These are phyloP conservation scores for Ganoderma leucocontextum DNA, from an alignment of 1,284 basidiomycete genomes.

Conservation along the genomic window DNA sequence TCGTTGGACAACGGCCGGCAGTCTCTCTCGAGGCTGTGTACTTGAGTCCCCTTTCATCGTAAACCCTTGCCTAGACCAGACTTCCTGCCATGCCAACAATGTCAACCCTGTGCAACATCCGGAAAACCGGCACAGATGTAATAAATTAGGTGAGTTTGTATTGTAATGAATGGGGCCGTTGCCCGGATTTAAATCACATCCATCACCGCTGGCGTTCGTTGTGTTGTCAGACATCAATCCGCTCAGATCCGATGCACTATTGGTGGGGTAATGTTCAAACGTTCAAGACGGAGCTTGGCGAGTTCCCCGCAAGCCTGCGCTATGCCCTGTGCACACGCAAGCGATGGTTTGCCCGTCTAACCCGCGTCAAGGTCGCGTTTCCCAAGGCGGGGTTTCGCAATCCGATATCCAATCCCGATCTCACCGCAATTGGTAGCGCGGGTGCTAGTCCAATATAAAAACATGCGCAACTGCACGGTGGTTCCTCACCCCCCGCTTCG, in stretches of 20 bases:
- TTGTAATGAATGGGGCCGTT: not conserved
- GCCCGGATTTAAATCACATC: not conserved
- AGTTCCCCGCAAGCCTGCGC: not conserved
- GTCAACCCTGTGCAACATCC: not conserved
- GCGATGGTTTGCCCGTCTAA: not conserved
- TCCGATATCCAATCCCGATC: not conserved
- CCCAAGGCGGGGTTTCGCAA: not conserved
- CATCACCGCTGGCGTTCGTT: not conserved
- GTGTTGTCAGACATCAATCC: not conserved
- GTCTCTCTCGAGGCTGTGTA: not conserved
- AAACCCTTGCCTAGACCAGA: not conserved
- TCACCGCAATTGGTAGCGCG: not conserved
- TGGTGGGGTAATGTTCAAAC: not conserved
- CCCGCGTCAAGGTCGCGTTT: not conserved
- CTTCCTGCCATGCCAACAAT: not conserved
- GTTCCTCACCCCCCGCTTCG: not conserved
- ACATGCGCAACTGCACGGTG: not conserved
- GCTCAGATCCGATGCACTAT: not conserved
- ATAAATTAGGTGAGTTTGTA: not conserved
- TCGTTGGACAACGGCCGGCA: not conserved
- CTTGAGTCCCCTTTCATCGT: not conserved
- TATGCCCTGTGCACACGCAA: not conserved
- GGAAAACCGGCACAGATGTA: not conserved
- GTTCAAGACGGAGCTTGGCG: not conserved
- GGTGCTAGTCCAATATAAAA: not conserved